A percentile compares a stretch with the other conserved stretches of the same genome.
Evolutionary conservation across 1,284 basidiomycete genomes (phyloP).

Genomic region (Cryptococcus jaspeensis): DNA sequence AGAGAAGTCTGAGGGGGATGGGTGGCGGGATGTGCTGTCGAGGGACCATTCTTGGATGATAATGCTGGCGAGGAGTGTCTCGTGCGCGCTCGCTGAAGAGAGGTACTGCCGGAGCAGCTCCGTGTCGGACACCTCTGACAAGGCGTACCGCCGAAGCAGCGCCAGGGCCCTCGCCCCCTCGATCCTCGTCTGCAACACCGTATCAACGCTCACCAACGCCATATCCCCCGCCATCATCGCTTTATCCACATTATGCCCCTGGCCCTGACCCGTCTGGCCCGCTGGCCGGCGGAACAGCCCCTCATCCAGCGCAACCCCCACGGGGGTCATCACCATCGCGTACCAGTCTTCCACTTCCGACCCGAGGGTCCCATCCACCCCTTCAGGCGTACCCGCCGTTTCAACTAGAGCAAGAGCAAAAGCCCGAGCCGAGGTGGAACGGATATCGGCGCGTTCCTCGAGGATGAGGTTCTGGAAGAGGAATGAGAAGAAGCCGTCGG

Average conservation of each 20-base stretch:
- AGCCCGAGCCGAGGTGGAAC: slow-evolving; percentile 70
- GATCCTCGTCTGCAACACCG: slow-evolving; percentile 77
- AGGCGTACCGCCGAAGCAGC: slow-evolving; percentile 20
- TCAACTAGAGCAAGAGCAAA: slow-evolving; percentile 73
- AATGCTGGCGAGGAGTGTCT: slow-evolving; percentile 79
- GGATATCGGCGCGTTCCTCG: slow-evolving; percentile 85
- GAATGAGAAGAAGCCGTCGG: slow-evolving; percentile 72
- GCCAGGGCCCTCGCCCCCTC: slow-evolving; percentile 80
- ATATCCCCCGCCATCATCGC: slow-evolving; percentile 91
- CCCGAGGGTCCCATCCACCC: slow-evolving; percentile 20
- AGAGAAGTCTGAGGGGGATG: slow-evolving; percentile 8
- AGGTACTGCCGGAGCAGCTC: slow-evolving; percentile 75
- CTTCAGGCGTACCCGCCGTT: slow-evolving; percentile 59
- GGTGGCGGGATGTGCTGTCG: slow-evolving; percentile 14
- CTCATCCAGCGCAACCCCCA: slow-evolving; percentile 74
- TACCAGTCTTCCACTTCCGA: slow-evolving; percentile 64
- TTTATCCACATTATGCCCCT: slow-evolving; percentile 91
- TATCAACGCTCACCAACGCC: slow-evolving; percentile 74
- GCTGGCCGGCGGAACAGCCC: background rate
- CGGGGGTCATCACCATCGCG: slow-evolving; percentile 82
- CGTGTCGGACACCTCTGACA: slow-evolving; percentile 37
- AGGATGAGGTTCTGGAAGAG: slow-evolving; percentile 93
- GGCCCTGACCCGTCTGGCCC: slow-evolving; percentile 4
- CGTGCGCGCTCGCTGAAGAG: slow-evolving; percentile 84
- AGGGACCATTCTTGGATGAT: slow-evolving; percentile 90